These are phyloP conservation scores for Cladosporium oxysporum DNA, from an alignment of 2,329 filamentous ascomycete genomes.

Conservation along the genomic window DNA sequence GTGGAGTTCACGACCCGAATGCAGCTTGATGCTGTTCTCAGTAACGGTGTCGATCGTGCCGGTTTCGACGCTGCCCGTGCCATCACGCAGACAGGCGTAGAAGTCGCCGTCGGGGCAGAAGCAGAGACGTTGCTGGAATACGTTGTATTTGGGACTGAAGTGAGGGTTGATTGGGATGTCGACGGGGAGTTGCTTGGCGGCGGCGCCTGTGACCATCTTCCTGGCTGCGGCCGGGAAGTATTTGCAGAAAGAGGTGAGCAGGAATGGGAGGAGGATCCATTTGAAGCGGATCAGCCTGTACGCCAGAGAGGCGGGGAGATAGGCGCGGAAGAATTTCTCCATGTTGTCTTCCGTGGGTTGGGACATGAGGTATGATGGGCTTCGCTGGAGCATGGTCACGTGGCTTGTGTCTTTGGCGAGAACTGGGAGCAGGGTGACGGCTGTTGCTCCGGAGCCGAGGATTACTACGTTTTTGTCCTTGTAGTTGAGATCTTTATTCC, in stretches of 20 bases:
- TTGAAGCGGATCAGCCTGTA: conserved; percentile 38
- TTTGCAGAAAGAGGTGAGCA: conserved; percentile 38
- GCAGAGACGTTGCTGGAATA: conserved; percentile 74
- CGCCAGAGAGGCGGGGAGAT: conserved; percentile 27
- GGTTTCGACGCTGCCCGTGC: conserved; percentile 57
- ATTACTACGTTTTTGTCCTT: conserved; percentile 68
- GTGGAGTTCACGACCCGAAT: conserved; percentile 45
- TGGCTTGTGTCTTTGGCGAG: conserved; percentile 64
- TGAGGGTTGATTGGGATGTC: conserved; percentile 43
- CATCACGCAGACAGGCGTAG: conserved; percentile 53
- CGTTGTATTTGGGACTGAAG: conserved; percentile 51
- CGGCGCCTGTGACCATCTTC: conserved; percentile 46
- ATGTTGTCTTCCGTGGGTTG: conserved; percentile 32
- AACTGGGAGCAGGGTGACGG: conserved; percentile 72
- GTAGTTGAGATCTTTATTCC: conserved; percentile 70
- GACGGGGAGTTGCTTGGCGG: conserved; percentile 47
- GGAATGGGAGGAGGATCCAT: conserved; percentile 39
- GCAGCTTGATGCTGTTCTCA: conserved; percentile 50
- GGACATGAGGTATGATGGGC: conserved; percentile 61
- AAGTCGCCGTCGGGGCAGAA: conserved; percentile 64
- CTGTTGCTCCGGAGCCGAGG: conserved; percentile 77
- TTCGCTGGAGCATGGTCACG: conserved; percentile 80
- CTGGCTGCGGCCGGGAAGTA: conserved; percentile 35
- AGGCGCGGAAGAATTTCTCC: conserved; percentile 30
- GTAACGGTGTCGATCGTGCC: conserved; percentile 56